phyloP scores from a whole-genome alignment of 345 rosid genomes.

The Eucalyptus sp. region DNA sequence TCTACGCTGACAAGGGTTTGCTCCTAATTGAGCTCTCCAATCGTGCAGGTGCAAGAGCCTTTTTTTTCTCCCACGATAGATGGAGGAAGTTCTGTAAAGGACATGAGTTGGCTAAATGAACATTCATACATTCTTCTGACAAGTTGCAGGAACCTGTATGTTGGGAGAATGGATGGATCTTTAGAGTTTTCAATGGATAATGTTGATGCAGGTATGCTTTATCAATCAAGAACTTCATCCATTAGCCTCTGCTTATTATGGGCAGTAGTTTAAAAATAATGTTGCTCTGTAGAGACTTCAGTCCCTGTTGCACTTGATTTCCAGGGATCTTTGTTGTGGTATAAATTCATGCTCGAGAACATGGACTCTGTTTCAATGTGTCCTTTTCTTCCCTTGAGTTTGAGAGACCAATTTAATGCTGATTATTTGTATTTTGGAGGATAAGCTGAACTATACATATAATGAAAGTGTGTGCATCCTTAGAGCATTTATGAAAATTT shows the following conservation, averaged over 20 bases:
- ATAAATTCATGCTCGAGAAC: no score
- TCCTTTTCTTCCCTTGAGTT: no score
- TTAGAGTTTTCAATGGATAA: slow-evolving; percentile 39
- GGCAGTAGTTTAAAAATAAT: background rate
- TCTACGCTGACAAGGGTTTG: background rate
- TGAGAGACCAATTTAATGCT: no score
- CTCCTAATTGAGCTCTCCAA: background rate
- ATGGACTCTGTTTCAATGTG: no score
- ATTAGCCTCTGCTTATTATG: background rate
- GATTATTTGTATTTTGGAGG: background rate
- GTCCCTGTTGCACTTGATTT: background rate
- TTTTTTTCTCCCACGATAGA: slow-evolving; percentile 33
- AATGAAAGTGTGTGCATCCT: background rate
- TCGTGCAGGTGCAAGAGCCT: slow-evolving; percentile 37
- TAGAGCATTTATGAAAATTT: background rate
- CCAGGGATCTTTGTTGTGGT: background rate
- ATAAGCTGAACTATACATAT: background rate
- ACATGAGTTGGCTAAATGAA: slow-evolving; percentile 54
- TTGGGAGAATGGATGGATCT: slow-evolving; percentile 32
- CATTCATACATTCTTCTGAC: slow-evolving; percentile 58
- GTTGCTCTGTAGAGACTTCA: background rate
- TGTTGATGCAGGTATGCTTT: slow-evolving; percentile 67
- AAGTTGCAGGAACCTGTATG: slow-evolving; percentile 40
- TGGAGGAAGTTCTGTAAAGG: slow-evolving; percentile 38
- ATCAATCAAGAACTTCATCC: background rate